Evolutionary conservation across 371 early-diverging fungal genomes (phyloP), one percentile per base, ranked within the genome.

Genomic region (Mortierella sp.): DNA sequence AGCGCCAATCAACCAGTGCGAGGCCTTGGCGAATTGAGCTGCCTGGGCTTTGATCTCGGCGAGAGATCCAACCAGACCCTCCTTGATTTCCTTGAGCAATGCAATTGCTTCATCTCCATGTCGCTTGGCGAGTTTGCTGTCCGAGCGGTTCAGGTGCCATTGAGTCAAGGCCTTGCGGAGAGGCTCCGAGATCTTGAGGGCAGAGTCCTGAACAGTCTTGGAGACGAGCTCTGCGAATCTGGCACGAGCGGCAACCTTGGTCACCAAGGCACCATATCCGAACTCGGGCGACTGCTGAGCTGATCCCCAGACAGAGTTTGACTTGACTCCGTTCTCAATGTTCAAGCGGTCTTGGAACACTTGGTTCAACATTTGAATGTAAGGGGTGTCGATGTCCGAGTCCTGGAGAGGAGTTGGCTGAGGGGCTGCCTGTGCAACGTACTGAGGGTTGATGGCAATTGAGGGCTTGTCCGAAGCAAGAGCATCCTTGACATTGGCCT

Each of bases 1-100:
- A 22, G 92, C 92, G 22, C 94, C 96, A 55, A 96, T 79, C 60
- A 96, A 69, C 96, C 96, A 96, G 76, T 89, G 88, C 22, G 95
- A 90, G 29, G 87, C 68, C 73, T 88, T 85, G 63, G 72, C 73
- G 64, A 86, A 73, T 39, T 76, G 81, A 19, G 82, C 71, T 54
- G 81, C 74, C 52, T 81, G 73, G 19, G 81, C 60, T 45, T 79
- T 34, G 49, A 81, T 73, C 29, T 72, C 79, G 28, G 67, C 63
- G 45, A 86, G 54, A 2, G 78, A 57, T 17, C 74, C 65, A 27
- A 64, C 80, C 14, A 77, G 49, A 21, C 51, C 43, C 2, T 69
- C 77, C 72, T 86, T 74, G 21, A 58, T 59, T 34, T 63, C 63
- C 14, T 68, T 69, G 22, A 87, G 81, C 47, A 63, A 51, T 6